Evolutionary conservation across 345 rosid genomes (phyloP).

Genomic region (Heritiera littoralis): DNA sequence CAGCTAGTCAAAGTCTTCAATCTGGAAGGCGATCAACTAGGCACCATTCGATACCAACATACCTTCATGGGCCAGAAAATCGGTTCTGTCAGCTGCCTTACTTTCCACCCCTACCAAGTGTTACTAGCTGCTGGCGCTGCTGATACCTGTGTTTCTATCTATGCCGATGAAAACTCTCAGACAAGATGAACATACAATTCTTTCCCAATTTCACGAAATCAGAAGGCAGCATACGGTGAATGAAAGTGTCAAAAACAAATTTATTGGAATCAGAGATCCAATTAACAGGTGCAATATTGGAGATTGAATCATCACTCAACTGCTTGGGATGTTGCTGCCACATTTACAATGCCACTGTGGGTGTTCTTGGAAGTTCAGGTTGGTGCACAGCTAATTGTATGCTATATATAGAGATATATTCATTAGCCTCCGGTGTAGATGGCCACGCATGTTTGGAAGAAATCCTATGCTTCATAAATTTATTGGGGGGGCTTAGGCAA

Average conservation of each 20-base stretch:
- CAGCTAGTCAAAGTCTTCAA: conserved; percentile 81
- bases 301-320: conserved; percentile 5
- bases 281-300: not conserved
- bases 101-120: conserved; percentile 93
- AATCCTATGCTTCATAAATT: conserved; percentile 21
- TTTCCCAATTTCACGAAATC: not conserved
- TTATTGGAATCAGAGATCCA: not conserved
- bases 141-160: conserved; percentile 75
- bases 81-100: conserved; percentile 90
- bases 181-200: conserved; percentile 35
- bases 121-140: conserved; percentile 92
- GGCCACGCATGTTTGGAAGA: conserved; percentile 27
- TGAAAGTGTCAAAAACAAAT: not conserved
- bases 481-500: conserved; percentile 61
- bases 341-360: conserved; percentile 6
- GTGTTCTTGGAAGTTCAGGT: conserved; percentile 16
- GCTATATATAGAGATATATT: conserved; percentile 36
- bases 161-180: conserved; percentile 59
- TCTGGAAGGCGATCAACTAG: conserved; percentile 73
- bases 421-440: conserved; percentile 52
- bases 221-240: conserved; percentile 7
- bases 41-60: conserved; percentile 66
- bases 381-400: conserved; percentile 27
- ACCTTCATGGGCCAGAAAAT: conserved; percentile 97
- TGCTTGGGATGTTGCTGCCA: not conserved